A percentile compares a stretch with the other conserved stretches of the same genome.
Conservation (phyloP, 768 basidiomycete species). For the Russula griseocarnosa region DNA sequence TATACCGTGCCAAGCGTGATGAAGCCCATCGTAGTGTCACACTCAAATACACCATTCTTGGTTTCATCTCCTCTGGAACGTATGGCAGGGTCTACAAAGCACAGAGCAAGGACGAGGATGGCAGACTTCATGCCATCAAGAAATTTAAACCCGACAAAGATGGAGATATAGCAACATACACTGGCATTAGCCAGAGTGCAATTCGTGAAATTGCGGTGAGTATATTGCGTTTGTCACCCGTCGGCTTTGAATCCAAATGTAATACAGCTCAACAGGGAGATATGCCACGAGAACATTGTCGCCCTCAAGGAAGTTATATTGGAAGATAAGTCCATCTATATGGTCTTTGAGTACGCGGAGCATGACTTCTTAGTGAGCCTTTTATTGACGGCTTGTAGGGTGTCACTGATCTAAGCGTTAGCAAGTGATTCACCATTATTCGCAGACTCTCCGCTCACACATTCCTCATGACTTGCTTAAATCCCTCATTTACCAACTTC, state of each 20-base stretch:
- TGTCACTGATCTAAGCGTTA: constrained; percentile 34
- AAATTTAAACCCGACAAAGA: constrained; percentile 99
- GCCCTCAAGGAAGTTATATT: constrained; percentile 91
- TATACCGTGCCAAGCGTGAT: constrained; percentile 80
- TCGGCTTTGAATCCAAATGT: constrained; percentile 11
- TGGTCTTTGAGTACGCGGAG: constrained; percentile 99
- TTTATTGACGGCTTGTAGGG: background rate
- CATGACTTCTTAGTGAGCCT: constrained; percentile 89
- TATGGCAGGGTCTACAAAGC: constrained; percentile 99
- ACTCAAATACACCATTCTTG: constrained; percentile 86
- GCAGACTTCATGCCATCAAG: constrained; percentile 88
- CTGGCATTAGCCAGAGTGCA: constrained; percentile 96
- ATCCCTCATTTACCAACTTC: constrained; percentile 87
- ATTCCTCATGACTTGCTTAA: constrained; percentile 82
- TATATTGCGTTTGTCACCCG: constrained; percentile 24
- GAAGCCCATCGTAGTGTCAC: constrained; percentile 58
- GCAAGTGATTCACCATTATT: constrained; percentile 99
- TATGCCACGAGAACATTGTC: constrained; percentile 86
- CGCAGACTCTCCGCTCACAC: constrained; percentile 75
- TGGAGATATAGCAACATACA: constrained; percentile 92
- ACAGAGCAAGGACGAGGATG: constrained; percentile 65
- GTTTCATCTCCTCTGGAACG: constrained; percentile 97
- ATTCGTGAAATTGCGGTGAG: constrained; percentile 93
- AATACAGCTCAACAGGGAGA: constrained; percentile 78
- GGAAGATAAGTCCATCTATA: constrained; percentile 97